phyloP scores from a whole-genome alignment of 225 moss, liverwort and hornwort genomes.

The Physcomitrellopsis africana region DNA sequence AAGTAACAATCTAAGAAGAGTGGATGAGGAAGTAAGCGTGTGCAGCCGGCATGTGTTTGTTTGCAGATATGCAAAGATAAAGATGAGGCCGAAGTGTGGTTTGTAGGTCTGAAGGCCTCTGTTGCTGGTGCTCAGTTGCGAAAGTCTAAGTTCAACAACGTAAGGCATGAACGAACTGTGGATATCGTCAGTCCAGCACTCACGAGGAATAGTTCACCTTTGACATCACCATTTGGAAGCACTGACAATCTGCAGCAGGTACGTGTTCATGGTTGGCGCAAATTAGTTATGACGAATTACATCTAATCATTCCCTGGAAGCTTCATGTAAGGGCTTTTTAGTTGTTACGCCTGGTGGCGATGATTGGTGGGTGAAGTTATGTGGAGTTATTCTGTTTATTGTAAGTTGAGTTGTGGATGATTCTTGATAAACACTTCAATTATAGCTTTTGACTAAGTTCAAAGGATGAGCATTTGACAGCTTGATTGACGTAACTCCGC shows the following conservation, averaged over 20 bases:
- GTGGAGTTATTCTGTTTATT: slow-evolving; percentile 10
- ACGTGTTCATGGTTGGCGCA: slow-evolving; percentile 17
- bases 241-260: slow-evolving; percentile 88
- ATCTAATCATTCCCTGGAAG: neutral
- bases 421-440: slow-evolving; percentile 15
- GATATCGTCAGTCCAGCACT: slow-evolving; percentile 78
- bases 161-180: slow-evolving; percentile 62
- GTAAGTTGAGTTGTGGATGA: slow-evolving; percentile 19
- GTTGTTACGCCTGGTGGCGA: neutral
- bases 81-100: slow-evolving; percentile 99
- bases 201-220: slow-evolving; percentile 79
- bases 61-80: slow-evolving; percentile 98
- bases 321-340: neutral
- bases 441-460: neutral
- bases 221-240: slow-evolving; percentile 85
- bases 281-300: neutral
- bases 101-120: slow-evolving; percentile 90
- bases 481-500: neutral
- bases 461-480: slow-evolving; percentile 14
- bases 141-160: slow-evolving; percentile 63
- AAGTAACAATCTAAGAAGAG: neutral
- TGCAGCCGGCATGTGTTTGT: neutral
- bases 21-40: slow-evolving; percentile 1
- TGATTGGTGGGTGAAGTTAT: slow-evolving; percentile 8
- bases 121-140: slow-evolving; percentile 84